Percentiles rank a stretch among this genome's conserved stretches.
Conservation (phyloP, 108 stramenopile genomes). For the Nitzschia putrida region DNA sequence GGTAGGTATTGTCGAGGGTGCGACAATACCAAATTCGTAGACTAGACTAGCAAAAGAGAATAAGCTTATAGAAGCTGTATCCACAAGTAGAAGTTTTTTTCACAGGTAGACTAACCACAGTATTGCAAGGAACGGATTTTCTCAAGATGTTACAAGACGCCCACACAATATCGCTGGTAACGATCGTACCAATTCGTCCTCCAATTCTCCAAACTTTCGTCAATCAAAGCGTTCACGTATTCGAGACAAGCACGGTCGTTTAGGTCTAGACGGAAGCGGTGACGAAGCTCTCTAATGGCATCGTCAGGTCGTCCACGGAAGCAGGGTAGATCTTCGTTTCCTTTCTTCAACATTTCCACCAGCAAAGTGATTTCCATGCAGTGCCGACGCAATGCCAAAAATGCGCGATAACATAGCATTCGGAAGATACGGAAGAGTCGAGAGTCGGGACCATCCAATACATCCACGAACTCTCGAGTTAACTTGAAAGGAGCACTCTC, state of each 20-base stretch:
- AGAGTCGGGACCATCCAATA: conserved; percentile 92
- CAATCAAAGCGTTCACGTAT: conserved; percentile 88
- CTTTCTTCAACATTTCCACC: conserved; percentile 92
- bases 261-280: conserved; percentile 84
- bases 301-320: conserved; percentile 89
- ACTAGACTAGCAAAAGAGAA: too few relatives aligned
- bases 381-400: conserved; percentile 79
- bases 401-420: conserved; percentile 85
- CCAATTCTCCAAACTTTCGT: conserved; percentile 94
- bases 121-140: conserved; percentile 1
- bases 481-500: conserved; percentile 98
- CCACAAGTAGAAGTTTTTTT: too few relatives aligned
- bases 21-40: too few relatives aligned
- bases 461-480: conserved; percentile 87
- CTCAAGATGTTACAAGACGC: conserved; percentile 59
- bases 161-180: conserved; percentile 92
- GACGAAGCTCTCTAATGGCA: conserved; percentile 74
- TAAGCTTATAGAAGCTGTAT: too few relatives aligned
- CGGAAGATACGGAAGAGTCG: conserved; percentile 83
- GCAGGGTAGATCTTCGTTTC: conserved; percentile 93
- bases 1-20: too few relatives aligned
- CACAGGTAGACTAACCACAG: too few relatives aligned
- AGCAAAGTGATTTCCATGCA: conserved; percentile 89
- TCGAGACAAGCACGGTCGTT: conserved; percentile 76
- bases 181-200: conserved; percentile 94